Conservation (phyloP, 345 rosid species). For the Boechera retrofracta region DNA sequence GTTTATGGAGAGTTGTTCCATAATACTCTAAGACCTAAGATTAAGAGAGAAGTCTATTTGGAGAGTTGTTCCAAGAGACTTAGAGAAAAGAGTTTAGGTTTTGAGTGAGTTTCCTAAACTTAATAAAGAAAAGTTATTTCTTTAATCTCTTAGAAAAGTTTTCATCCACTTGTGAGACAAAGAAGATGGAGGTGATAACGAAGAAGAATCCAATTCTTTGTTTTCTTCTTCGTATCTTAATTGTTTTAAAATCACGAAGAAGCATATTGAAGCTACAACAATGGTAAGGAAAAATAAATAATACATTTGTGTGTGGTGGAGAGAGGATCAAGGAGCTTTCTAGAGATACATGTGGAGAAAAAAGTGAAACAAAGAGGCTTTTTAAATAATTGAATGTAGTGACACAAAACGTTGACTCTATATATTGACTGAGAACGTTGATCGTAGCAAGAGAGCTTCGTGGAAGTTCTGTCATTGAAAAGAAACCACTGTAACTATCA, state of each 20-base stretch:
- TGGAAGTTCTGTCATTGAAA: background rate
- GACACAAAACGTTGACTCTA: background rate
- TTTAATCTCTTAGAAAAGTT: too few species aligned
- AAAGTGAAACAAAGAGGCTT: background rate
- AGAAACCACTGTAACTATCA: background rate
- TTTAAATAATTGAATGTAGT: background rate
- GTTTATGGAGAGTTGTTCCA: too few species aligned
- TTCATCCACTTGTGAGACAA: background rate
- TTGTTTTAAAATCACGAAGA: background rate
- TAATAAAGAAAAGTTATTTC: too few species aligned
- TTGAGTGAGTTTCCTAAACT: too few species aligned
- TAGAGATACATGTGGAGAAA: background rate
- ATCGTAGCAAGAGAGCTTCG: slow-evolving; percentile 8
- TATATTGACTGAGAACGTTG: background rate
- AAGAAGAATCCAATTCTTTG: background rate
- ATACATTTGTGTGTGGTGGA: slow-evolving; percentile 2
- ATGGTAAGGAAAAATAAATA: background rate
- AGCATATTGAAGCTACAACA: background rate
- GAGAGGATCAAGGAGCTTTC: background rate
- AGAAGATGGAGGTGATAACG: background rate
- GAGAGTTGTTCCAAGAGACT: too few species aligned
- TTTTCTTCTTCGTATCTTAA: background rate
- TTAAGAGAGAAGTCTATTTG: too few species aligned
- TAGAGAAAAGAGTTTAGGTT: too few species aligned
- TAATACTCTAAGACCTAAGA: too few species aligned